A percentile compares a stretch with the other conserved stretches of the same genome.
Conservation (phyloP, 345 rosid species). For the Syzygium grande region DNA sequence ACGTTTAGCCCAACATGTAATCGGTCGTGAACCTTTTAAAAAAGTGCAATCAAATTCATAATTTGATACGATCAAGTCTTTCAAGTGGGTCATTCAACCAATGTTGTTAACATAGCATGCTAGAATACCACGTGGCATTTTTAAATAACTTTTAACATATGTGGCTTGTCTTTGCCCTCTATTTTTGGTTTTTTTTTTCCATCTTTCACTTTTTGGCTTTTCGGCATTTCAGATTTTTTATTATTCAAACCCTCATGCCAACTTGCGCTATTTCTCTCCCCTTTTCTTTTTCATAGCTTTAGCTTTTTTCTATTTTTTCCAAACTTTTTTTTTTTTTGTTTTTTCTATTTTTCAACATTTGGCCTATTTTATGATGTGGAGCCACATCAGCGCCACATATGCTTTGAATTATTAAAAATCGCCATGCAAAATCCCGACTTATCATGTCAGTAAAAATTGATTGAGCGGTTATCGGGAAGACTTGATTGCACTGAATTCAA, state of each 20-base stretch:
- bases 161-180: not conserved
- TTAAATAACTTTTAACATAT: not conserved
- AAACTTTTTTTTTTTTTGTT: too few species aligned
- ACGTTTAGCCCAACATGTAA: not conserved
- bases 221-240: too few species aligned
- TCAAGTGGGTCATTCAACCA: not conserved
- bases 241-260: not conserved
- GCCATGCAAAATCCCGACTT: not conserved
- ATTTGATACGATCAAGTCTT: not conserved
- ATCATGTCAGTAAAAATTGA: not conserved
- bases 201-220: too few species aligned
- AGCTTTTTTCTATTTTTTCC: too few species aligned
- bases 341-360: not conserved
- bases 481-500: not conserved
- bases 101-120: not conserved
- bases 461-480: not conserved
- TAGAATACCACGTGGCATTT: not conserved
- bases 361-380: not conserved
- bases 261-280: too few species aligned
- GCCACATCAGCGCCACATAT: not conserved
- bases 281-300: too few species aligned
- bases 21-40: too few species aligned
- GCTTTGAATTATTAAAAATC: not conserved
- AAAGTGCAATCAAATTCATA: too few species aligned
- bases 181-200: too few species aligned